These are phyloP conservation scores for Hydnomerulius pinastri DNA, from an alignment of 768 basidiomycete species.

Conservation along the genomic window DNA sequence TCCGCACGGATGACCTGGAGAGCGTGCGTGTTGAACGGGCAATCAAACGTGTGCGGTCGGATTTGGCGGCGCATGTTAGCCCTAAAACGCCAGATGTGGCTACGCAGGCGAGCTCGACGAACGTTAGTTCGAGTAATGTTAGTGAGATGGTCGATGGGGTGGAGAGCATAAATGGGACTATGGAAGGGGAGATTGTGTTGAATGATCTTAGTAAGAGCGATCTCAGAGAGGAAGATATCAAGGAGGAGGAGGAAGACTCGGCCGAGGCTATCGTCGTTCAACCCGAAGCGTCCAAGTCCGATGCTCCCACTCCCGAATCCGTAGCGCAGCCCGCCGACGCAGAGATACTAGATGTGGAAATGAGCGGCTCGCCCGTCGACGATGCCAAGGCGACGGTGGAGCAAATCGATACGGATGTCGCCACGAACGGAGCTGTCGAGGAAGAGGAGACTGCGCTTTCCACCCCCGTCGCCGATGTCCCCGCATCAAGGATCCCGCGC, in stretches of 20 bases:
- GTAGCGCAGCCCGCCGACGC: slow-evolving; percentile 20
- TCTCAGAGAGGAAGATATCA: slow-evolving; percentile 23
- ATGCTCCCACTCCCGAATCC: slow-evolving; percentile 9
- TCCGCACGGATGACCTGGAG: slow-evolving; percentile 85
- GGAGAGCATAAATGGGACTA: slow-evolving; percentile 32
- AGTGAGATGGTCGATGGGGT: slow-evolving; percentile 33
- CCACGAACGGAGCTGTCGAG: slow-evolving; percentile 23
- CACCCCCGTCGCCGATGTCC: slow-evolving; percentile 42
- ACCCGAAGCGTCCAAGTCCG: slow-evolving; percentile 1
- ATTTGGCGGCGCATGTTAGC: slow-evolving; percentile 72
- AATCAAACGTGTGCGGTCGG: slow-evolving; percentile 84
- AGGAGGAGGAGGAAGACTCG: slow-evolving; percentile 27
- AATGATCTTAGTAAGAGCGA: slow-evolving; percentile 17
- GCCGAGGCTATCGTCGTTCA: slow-evolving; percentile 1
- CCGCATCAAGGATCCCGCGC: slow-evolving; percentile 57
- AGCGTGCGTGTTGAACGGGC: slow-evolving; percentile 85
- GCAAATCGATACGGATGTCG: slow-evolving; percentile 23
- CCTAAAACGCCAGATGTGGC: slow-evolving; percentile 33
- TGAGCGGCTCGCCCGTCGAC: slow-evolving; percentile 10
- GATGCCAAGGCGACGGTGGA: slow-evolving; percentile 7
- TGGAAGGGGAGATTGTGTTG: slow-evolving; percentile 22
- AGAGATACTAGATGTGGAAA: slow-evolving; percentile 23
- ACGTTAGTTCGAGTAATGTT: slow-evolving; percentile 31
- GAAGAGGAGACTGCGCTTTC: slow-evolving; percentile 32
- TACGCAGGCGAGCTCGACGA: slow-evolving; percentile 20